Base-by-base conservation (phyloP, 805 yeast genomes). In the Wickerhamiella azyma region DNA sequence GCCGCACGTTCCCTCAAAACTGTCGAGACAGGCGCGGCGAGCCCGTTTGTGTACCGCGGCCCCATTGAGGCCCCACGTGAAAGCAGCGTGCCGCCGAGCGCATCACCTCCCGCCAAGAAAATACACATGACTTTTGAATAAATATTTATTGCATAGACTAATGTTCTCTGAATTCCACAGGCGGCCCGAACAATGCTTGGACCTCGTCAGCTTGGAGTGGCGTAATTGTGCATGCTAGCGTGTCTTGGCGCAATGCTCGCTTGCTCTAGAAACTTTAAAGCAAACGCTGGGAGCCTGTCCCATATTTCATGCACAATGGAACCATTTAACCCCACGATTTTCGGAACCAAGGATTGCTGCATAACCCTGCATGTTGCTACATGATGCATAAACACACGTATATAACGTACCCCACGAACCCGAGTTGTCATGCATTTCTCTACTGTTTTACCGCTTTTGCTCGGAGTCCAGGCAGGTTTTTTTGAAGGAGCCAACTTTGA, bases 401-500 rank as follows among this genome's bases (percentile, higher is more conserved):
- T 30, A 30, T 11, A 30, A 28, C 11, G 30, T 8, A n/a, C 33
- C 33, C 33, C 14, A 30, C 33, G 14, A 10, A 13, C 33, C 16
- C 33, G 9, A 10, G 5, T 30, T 13, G 14, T 30, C 4, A 30
- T 30, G 33, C 14, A 30, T 14, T 8, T 13, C n/a, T 30, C 33
- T 5, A 3, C n/a, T 30, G 6, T 30, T 30, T 8, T 30, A 5
- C 16, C 16, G 16, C 33, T 30, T 30, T 30, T 30, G 7, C 16
- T 8, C 33, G 33, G 16, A 30, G 33, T 16, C 16, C 14, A 30
- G 16, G 44, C 44, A 2, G 44, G 44, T 2, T 41, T 41, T 18
- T 41, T 41, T 33, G 44, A 33, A 8, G 36, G 44, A 5, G 17
- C 32, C 7, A 33, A 24, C 39, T 41, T 33, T n/a, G 44, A 32